Conservation (phyloP, 768 basidiomycete species). For the Tylopilus cervinicoccineus region DNA sequence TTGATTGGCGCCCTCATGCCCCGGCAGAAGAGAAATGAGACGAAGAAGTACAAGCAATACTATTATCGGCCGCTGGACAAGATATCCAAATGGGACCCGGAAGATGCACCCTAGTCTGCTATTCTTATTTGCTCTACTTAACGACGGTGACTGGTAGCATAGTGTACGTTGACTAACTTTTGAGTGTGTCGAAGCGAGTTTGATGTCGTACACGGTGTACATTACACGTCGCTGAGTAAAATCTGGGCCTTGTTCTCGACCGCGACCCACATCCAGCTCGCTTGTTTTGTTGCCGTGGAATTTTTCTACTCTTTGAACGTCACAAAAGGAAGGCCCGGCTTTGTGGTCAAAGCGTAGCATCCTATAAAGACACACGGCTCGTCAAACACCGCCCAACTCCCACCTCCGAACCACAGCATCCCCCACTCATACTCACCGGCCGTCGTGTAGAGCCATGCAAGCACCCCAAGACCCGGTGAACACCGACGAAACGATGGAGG, state of each 20-base stretch:
- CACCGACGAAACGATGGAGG: conserved; percentile 27
- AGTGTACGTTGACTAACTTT: conserved; percentile 8
- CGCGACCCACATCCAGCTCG: background rate
- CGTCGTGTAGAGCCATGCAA: conserved; percentile 8
- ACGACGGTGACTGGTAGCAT: background rate
- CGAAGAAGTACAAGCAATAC: conserved; percentile 84
- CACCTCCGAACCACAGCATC: background rate
- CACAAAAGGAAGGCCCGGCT: conserved; percentile 8
- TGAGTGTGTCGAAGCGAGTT: conserved; percentile 17
- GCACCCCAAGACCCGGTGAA: conserved; percentile 20
- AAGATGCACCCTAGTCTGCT: conserved; percentile 44
- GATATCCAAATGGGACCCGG: conserved; percentile 69
- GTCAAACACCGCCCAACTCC: background rate
- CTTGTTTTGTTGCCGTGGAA: conserved; percentile 8
- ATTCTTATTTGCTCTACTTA: conserved; percentile 3
- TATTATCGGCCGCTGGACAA: conserved; percentile 75
- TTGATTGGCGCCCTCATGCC: conserved; percentile 73
- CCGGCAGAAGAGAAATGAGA: conserved; percentile 68
- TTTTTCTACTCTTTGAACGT: background rate
- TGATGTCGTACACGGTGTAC: background rate
- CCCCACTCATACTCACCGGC: background rate
- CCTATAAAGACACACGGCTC: conserved; percentile 17
- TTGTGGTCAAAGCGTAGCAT: conserved; percentile 18
- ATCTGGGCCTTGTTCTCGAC: background rate
- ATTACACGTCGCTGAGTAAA: conserved; percentile 6